Evolutionary conservation across 495 filamentous ascomycete species (phyloP).

Genomic region (Lasiosphaeria hispida): DNA sequence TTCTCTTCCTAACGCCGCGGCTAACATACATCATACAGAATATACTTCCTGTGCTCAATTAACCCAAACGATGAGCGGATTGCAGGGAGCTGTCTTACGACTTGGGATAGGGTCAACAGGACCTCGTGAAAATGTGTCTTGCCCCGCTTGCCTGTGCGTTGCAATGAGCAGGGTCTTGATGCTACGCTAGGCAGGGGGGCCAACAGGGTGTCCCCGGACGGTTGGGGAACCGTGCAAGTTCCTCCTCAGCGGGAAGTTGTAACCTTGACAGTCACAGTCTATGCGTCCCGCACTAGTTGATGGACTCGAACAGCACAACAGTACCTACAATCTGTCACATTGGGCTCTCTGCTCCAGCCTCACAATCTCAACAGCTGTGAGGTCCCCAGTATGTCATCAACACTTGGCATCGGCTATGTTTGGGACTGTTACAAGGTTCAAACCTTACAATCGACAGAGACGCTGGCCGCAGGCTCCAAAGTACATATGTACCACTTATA

Average conservation of each 20-base stretch:
- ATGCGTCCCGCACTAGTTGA: not conserved
- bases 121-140: constrained; percentile 2
- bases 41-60: too few relatives aligned
- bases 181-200: constrained; percentile 4
- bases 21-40: too few relatives aligned
- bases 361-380: not conserved
- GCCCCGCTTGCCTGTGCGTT: constrained; percentile 4
- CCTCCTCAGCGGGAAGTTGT: not conserved
- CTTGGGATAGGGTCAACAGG: not conserved
- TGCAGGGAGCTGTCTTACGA: not conserved
- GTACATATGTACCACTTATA: too few relatives aligned
- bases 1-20: too few relatives aligned
- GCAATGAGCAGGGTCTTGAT: constrained; percentile 1
- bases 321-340: not conserved
- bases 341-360: not conserved
- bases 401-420: not conserved
- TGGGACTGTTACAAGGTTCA: too few relatives aligned
- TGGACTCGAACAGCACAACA: too few relatives aligned
- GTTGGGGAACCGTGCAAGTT: not conserved
- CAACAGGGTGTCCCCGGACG: constrained; percentile 9
- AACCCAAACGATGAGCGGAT: too few relatives aligned
- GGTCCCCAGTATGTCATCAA: not conserved
- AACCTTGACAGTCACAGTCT: not conserved
- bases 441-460: too few relatives aligned
- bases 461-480: too few relatives aligned